These are phyloP conservation scores for Lolium multiflorum DNA, from an alignment of 176 grass and related monocot genomes.

Conservation along the genomic window DNA sequence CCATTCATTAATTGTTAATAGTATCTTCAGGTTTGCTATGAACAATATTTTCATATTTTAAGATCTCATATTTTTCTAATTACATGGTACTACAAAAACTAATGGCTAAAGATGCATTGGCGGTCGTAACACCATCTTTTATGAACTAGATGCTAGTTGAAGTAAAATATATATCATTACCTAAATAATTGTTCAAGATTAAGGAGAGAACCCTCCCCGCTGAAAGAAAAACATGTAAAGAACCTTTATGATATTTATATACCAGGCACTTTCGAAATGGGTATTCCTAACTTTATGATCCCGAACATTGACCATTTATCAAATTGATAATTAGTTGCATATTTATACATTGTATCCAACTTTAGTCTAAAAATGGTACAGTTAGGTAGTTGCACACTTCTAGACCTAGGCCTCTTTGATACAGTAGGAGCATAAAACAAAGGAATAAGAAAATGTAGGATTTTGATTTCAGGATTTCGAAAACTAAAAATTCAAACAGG, in stretches of 20 bases:
- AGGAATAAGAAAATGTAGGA: neutral
- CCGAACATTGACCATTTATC: too few species aligned
- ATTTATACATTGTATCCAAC: neutral
- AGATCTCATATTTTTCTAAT: neutral
- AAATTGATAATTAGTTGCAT: neutral
- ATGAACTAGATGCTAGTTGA: neutral
- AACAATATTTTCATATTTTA: neutral
- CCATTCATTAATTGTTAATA: neutral
- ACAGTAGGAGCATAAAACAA: neutral
- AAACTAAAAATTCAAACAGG: too few species aligned
- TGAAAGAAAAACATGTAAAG: too few species aligned
- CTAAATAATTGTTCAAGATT: too few species aligned
- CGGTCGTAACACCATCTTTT: neutral
- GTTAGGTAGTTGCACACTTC: neutral
- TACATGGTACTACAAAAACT: neutral
- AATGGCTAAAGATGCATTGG: neutral
- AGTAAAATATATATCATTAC: neutral
- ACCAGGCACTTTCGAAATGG: neutral
- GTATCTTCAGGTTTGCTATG: neutral
- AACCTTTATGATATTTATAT: neutral
- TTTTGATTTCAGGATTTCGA: neutral
- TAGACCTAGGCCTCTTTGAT: neutral
- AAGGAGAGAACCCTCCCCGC: too few species aligned
- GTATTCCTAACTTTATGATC: neutral
- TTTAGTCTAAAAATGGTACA: neutral